phyloP scores from a whole-genome alignment of 1,284 basidiomycete genomes.

The Porogramme epimiltina region DNA sequence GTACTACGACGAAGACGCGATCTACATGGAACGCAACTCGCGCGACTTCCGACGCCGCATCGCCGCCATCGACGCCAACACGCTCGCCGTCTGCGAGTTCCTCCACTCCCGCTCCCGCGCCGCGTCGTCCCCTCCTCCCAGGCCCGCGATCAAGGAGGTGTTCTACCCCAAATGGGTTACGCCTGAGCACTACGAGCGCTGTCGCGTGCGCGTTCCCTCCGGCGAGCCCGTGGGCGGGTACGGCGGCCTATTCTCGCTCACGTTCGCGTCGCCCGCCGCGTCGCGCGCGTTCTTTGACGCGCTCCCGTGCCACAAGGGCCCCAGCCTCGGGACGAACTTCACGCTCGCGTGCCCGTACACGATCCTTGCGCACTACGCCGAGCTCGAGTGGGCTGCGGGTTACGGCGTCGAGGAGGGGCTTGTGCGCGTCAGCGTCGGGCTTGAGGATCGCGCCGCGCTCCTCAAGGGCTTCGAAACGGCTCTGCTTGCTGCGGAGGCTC shows the following conservation, averaged over 20 bases:
- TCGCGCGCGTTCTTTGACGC: slow-evolving; percentile 88
- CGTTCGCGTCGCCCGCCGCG: slow-evolving; percentile 73
- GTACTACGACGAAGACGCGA: slow-evolving; percentile 91
- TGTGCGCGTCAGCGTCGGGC: slow-evolving; percentile 88
- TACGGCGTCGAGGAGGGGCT: slow-evolving; percentile 87
- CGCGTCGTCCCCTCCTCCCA: slow-evolving; percentile 27
- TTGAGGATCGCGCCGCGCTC: slow-evolving; percentile 77
- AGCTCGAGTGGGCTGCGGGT: slow-evolving; percentile 89
- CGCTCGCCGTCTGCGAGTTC: slow-evolving; percentile 81
- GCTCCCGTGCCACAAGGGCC: slow-evolving; percentile 87
- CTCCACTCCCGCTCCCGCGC: slow-evolving; percentile 64
- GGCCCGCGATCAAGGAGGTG: slow-evolving; percentile 67
- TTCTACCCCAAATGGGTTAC: slow-evolving; percentile 91
- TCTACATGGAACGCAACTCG: slow-evolving; percentile 98
- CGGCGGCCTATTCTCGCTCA: slow-evolving; percentile 92
- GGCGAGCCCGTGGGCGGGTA: slow-evolving; percentile 63
- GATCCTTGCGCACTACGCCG: slow-evolving; percentile 89
- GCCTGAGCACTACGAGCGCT: slow-evolving; percentile 70
- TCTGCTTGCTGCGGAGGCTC: slow-evolving; percentile 66
- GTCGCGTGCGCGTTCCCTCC: slow-evolving; percentile 40
- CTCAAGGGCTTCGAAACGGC: slow-evolving; percentile 67
- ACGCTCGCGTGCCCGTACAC: slow-evolving; percentile 94
- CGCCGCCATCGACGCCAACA: slow-evolving; percentile 79
- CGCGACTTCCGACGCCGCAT: slow-evolving; percentile 87
- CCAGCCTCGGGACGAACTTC: slow-evolving; percentile 94